Conservation (phyloP, 2,329 filamentous ascomycete species). For the Grosmannia clavigera region DNA sequence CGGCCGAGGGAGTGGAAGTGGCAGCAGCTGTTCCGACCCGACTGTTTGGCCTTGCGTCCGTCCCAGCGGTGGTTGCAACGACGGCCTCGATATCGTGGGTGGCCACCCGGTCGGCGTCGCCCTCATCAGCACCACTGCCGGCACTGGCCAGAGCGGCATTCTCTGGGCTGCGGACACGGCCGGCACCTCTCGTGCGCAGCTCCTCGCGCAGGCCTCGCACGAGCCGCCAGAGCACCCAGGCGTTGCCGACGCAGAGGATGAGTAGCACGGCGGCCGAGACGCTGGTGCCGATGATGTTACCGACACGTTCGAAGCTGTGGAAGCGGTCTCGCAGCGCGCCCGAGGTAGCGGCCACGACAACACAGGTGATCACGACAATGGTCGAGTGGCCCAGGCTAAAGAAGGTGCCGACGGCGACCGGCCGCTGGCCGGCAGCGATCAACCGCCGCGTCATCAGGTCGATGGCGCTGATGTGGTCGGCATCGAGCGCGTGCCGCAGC, state of each 20-base stretch:
- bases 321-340: slow-evolving; percentile 74
- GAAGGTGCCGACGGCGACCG: slow-evolving; percentile 86
- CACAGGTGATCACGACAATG: slow-evolving; percentile 79
- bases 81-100: slow-evolving; percentile 5
- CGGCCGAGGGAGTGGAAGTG: slow-evolving; percentile 21
- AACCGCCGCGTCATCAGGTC: slow-evolving; percentile 89
- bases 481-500: slow-evolving; percentile 87
- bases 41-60: neutral
- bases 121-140: neutral
- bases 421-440: slow-evolving; percentile 70
- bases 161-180: slow-evolving; percentile 8
- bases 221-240: slow-evolving; percentile 72
- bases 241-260: slow-evolving; percentile 70
- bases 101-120: slow-evolving; percentile 7
- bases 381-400: slow-evolving; percentile 92
- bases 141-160: slow-evolving; percentile 6
- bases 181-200: slow-evolving; percentile 26
- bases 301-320: slow-evolving; percentile 64
- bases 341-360: slow-evolving; percentile 83
- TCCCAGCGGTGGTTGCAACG: neutral
- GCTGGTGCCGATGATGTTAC: slow-evolving; percentile 79
- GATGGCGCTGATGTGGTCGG: slow-evolving; percentile 81
- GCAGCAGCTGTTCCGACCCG: neutral
- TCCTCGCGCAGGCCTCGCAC: slow-evolving; percentile 54
- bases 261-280: slow-evolving; percentile 77